Base-by-base conservation (phyloP, 2,329 filamentous ascomycete species). In the Parafenestella ontariensis region DNA sequence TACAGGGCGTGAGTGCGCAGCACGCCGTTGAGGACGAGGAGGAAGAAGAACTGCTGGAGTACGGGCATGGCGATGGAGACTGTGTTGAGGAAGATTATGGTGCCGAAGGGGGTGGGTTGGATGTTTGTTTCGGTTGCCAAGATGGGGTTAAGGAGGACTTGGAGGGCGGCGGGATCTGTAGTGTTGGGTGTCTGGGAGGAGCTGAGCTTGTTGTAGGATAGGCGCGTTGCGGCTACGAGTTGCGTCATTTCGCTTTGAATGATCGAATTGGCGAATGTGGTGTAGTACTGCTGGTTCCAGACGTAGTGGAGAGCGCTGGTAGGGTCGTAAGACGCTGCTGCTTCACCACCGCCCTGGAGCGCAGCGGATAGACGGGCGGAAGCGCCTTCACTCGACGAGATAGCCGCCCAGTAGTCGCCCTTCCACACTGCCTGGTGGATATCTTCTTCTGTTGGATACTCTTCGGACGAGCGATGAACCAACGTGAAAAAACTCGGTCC, bases 21-120 rank as follows among this genome's bases (percentile, higher is more conserved):
- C n/a, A 81, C 66, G 13, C 77, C 78, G 60, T 82, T 82, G 54
- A 81, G 61, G 39, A 73, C 75, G 24, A 78, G 73, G 11, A 82
- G 65, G 58, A 77, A 82, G 71, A 82, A 81, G 69, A 82, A 82
- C 56, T 82, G 76, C 50, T 79, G 76, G 29, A 82, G 75, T 10
- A 82, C 62, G n/a, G 79, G 75, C 28, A 82, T 69, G 42, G 80
- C 76, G 46, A 81, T 75, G 3, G 74, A 69, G 6, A 80, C 61
- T 0, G 78, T 81, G 57, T 81, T 82, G 64, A 80, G 79, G 46
- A 81, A 70, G 0, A 78, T 61, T 1, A 77, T 65, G 1, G 77
- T 72, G 3, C 78, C 78, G 55, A 82, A 77, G 0, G 66, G 49
- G 0, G 78, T 80, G 0, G 73, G 66, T 49, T 79, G 74, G 47